A percentile compares a stretch with the other conserved stretches of the same genome.
Conservation (phyloP, 495 filamentous ascomycete species). For the Rostrohypoxylon terebratum region DNA sequence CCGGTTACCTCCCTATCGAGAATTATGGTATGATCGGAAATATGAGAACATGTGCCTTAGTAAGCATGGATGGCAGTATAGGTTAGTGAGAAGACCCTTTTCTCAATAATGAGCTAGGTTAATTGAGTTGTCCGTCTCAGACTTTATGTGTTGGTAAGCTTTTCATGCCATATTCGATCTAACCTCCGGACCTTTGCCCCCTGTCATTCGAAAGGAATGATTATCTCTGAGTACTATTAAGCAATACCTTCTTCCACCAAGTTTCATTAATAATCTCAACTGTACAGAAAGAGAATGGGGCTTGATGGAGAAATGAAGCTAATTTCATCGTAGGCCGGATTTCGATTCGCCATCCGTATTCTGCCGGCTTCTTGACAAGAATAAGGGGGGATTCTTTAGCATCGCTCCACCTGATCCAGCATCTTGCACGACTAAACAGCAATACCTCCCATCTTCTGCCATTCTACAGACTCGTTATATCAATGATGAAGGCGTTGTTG, state of each 20-base stretch:
- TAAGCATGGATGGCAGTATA: conserved; percentile 75
- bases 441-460: conserved; percentile 77
- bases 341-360: conserved; percentile 76
- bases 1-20: conserved; percentile 73
- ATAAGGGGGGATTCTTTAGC: conserved; percentile 76
- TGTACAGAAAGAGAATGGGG: neutral
- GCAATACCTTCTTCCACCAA: neutral
- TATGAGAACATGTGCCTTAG: conserved; percentile 79
- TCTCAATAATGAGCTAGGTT: conserved; percentile 8
- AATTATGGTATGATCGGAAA: conserved; percentile 82
- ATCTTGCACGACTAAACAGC: conserved; percentile 70
- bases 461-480: conserved; percentile 78
- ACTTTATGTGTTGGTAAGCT: conserved; percentile 79
- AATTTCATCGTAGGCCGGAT: conserved; percentile 64
- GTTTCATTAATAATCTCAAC: neutral
- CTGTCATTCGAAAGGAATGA: neutral
- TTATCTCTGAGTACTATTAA: neutral
- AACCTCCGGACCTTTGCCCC: neutral
- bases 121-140: conserved; percentile 45
- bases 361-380: conserved; percentile 74
- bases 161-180: neutral
- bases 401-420: conserved; percentile 63
- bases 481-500: conserved; percentile 75
- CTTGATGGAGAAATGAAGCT: conserved; percentile 9
- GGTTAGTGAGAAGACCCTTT: conserved; percentile 29